These are phyloP conservation scores for Phlyctochytrium bullatum DNA, from an alignment of 192 early-diverging fungal genomes.

Conservation along the genomic window DNA sequence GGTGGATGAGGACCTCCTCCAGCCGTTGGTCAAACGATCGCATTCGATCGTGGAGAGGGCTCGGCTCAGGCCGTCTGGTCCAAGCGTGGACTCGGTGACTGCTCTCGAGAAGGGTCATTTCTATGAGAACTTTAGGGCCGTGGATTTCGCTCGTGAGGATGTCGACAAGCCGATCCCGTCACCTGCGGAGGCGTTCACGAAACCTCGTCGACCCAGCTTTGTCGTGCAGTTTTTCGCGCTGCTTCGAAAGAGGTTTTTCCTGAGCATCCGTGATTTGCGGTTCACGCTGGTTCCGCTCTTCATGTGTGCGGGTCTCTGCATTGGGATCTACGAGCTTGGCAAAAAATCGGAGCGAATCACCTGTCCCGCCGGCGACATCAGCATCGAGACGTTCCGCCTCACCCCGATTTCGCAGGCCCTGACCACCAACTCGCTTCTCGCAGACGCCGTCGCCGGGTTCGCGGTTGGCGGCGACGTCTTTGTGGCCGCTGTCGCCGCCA, in stretches of 20 bases:
- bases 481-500: background rate
- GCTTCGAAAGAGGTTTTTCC: constrained; percentile 22
- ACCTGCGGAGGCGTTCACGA: background rate
- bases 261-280: constrained; percentile 27
- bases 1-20: background rate
- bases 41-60: too few relatives aligned
- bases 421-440: background rate
- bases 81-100: background rate
- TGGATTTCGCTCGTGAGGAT: background rate
- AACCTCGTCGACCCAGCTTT: constrained; percentile 5
- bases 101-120: background rate
- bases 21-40: background rate
- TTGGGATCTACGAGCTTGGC: constrained; percentile 3
- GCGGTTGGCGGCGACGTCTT: constrained; percentile 3
- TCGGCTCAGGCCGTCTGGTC: background rate
- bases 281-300: constrained; percentile 27
- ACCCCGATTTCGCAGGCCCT: constrained; percentile 2
- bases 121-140: background rate
- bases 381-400: background rate
- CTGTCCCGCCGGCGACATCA: background rate
- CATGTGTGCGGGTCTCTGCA: constrained; percentile 28
- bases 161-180: background rate
- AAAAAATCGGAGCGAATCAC: constrained; percentile 11
- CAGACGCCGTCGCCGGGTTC: background rate
- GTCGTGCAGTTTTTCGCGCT: constrained; percentile 4